Percentiles rank a stretch among this genome's conserved stretches.
These are phyloP conservation scores for Dendrostoma leiphaemia DNA, from an alignment of 2,329 filamentous ascomycete species.

Conservation along the genomic window DNA sequence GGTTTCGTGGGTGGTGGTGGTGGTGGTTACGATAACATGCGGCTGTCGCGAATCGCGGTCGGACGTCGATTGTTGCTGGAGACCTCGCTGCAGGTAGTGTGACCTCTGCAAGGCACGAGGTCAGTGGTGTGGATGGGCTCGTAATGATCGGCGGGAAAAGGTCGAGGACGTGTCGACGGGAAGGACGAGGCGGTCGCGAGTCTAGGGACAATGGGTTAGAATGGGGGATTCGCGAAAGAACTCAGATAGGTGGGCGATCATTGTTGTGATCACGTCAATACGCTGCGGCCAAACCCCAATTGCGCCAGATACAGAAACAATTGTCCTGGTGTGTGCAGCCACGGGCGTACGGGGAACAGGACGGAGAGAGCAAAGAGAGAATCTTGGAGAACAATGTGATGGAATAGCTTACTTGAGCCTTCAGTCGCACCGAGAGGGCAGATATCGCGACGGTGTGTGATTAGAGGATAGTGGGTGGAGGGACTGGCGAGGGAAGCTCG, in stretches of 20 bases:
- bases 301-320: neutral
- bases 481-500: neutral
- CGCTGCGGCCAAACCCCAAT: conserved; percentile 6
- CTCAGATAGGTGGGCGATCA: neutral
- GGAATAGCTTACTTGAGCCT: neutral
- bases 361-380: neutral
- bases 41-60: conserved; percentile 9
- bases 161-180: no score
- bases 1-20: neutral
- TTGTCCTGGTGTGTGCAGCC: neutral
- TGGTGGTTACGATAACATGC: neutral
- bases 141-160: no score
- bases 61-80: neutral
- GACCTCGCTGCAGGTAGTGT: neutral
- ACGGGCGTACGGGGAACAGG: neutral
- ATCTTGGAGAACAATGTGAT: neutral
- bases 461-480: neutral
- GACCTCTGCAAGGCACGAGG: neutral
- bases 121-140: no score
- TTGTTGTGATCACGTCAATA: conserved; percentile 16
- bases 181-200: no score
- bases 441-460: neutral
- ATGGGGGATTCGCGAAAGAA: neutral
- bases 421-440: neutral
- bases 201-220: neutral